These are phyloP conservation scores for Aspergillus viridinutans DNA, from an alignment of 2,329 filamentous ascomycete species.

Conservation along the genomic window DNA sequence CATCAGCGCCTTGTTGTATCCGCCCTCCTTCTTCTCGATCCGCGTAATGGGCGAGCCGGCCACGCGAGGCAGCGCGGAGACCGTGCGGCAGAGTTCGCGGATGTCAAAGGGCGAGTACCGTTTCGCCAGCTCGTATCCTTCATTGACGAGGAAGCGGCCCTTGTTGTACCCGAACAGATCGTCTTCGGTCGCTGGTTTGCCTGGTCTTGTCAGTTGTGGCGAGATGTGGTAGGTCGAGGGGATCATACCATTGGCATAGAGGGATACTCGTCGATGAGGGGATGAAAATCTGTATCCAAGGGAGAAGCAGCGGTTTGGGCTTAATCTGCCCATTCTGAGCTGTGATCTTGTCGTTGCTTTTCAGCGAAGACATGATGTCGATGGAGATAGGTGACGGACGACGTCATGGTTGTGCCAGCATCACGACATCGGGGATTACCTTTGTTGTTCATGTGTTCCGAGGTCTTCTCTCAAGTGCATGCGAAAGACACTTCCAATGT, in stretches of 20 bases:
- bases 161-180: constrained; percentile 25
- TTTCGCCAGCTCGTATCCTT: constrained; percentile 18
- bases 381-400: not conserved
- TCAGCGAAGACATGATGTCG: not conserved
- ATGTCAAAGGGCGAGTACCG: constrained; percentile 28
- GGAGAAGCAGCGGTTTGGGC: not conserved
- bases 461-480: too few relatives aligned
- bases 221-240: not conserved
- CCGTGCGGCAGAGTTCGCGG: constrained; percentile 24
- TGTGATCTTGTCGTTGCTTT: not conserved
- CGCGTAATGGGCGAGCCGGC: constrained; percentile 18
- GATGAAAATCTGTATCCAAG: not conserved
- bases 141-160: constrained; percentile 26
- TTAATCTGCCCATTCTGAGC: not conserved
- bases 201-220: not conserved
- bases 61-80: constrained; percentile 12
- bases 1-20: constrained; percentile 23
- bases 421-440: not conserved
- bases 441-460: too few relatives aligned
- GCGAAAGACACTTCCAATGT: too few relatives aligned
- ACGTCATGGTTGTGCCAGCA: not conserved
- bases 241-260: not conserved
- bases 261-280: not conserved
- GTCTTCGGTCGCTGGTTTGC: not conserved
- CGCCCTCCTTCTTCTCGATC: constrained; percentile 28